These are phyloP conservation scores for Boletus speciosus DNA, from an alignment of 768 basidiomycete genomes.

Conservation along the genomic window DNA sequence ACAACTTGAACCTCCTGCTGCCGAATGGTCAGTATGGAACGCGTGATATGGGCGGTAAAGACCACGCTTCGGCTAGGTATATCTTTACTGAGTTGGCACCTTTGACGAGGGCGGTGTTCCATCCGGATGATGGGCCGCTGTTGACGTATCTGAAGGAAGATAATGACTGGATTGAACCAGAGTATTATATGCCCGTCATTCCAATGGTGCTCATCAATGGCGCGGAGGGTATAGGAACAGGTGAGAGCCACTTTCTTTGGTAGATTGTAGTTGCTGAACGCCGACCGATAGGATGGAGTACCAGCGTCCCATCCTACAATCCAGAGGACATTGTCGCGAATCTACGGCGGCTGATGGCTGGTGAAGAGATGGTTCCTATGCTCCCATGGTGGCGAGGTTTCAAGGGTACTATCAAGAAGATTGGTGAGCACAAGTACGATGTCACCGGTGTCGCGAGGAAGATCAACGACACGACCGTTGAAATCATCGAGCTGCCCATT, in stretches of 20 bases:
- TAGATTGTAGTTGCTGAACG: neutral
- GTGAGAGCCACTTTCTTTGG: slow-evolving; percentile 38
- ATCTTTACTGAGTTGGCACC: slow-evolving; percentile 81
- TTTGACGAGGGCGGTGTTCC: slow-evolving; percentile 74
- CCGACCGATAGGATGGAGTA: slow-evolving; percentile 79
- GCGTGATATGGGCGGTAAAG: slow-evolving; percentile 89
- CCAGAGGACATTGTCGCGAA: slow-evolving; percentile 88
- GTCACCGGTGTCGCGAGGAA: slow-evolving; percentile 72
- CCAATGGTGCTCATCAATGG: slow-evolving; percentile 92
- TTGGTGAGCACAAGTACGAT: slow-evolving; percentile 82
- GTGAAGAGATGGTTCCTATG: slow-evolving; percentile 82
- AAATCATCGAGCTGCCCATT: slow-evolving; percentile 93
- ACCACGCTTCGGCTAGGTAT: slow-evolving; percentile 95
- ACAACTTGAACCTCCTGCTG: slow-evolving; percentile 84
- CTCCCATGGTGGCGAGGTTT: slow-evolving; percentile 98
- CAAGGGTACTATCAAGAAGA: slow-evolving; percentile 78
- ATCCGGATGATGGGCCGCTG: slow-evolving; percentile 82
- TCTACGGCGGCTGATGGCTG: slow-evolving; percentile 79
- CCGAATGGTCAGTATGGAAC: slow-evolving; percentile 97
- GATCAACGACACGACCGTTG: slow-evolving; percentile 82
- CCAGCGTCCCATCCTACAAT: slow-evolving; percentile 87
- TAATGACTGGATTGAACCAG: slow-evolving; percentile 82
- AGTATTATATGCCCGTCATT: slow-evolving; percentile 88
- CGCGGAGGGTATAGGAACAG: slow-evolving; percentile 96
- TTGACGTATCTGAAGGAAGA: slow-evolving; percentile 85